Evolutionary conservation across 2,329 filamentous ascomycete species (phyloP).

Genomic region (Penicillium sclerotigenum): DNA sequence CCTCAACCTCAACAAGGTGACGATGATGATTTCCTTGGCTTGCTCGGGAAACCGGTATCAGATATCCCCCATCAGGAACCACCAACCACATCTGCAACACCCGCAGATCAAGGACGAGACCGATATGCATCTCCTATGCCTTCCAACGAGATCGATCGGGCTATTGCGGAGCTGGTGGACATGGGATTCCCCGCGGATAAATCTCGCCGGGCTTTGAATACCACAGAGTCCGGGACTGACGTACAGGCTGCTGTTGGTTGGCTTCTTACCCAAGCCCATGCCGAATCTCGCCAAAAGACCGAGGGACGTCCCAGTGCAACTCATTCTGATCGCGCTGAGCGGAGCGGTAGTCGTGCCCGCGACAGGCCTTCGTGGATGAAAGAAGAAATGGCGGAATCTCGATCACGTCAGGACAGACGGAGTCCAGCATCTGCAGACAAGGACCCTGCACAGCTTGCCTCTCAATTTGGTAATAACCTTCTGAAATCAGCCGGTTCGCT

Average conservation of each 20-base stretch:
- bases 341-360: conserved; percentile 30
- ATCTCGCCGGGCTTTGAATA: conserved; percentile 72
- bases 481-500: conserved; percentile 93
- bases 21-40: conserved; percentile 64
- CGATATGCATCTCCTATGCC: conserved; percentile 25
- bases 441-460: conserved; percentile 76
- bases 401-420: conserved; percentile 30
- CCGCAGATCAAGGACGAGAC: conserved; percentile 13
- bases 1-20: conserved; percentile 47
- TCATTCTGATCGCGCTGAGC: conserved; percentile 20
- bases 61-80: conserved; percentile 44
- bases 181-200: conserved; percentile 91
- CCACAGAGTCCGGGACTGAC: conserved; percentile 74
- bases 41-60: conserved; percentile 58
- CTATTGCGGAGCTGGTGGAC: conserved; percentile 83
- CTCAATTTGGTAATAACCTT: conserved; percentile 75
- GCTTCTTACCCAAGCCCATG: conserved; percentile 87
- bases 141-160: conserved; percentile 64
- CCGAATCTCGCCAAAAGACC: conserved; percentile 71
- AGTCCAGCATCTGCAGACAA: conserved; percentile 55
- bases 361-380: conserved; percentile 62
- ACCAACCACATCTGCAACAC: conserved; percentile 19
- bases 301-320: conserved; percentile 29
- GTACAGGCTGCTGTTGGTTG: conserved; percentile 84
- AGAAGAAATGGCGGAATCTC: conserved; percentile 41